Base-by-base conservation (phyloP, 495 filamentous ascomycete species). In the Collariella sp. region DNA sequence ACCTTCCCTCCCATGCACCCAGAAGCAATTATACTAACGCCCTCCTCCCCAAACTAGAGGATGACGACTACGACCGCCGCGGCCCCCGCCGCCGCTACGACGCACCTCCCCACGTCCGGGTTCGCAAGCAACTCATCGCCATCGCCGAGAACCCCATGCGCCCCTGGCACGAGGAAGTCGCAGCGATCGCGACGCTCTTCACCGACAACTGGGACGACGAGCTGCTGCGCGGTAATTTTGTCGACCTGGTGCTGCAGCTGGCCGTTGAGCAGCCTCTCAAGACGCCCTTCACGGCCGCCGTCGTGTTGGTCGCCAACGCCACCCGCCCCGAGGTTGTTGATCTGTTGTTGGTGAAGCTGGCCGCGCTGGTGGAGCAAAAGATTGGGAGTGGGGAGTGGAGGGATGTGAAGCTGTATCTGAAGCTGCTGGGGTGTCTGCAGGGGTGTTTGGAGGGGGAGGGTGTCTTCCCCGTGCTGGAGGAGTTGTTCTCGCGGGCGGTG, bases 241-340 rank as follows among this genome's bases (percentile, higher is more conserved):
- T 86, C 49, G 81, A 85, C 51, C 75, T 91, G 26, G 69, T 83
- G 19, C 69, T 91, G 44, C 86, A 89, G 65, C 76, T 97, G 52
- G 75, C 84, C 39, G 62, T 90, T 19, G 93, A 99, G 70, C 93
- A 99, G 70, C 91, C 94, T 0, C 84, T 99, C 70, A 96, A 96
- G 72, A 91, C 89, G 48, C 94, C 93, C 2, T 96, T 96, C 66
- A 76, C 93, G 48, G 90, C 89, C 24, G 86, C 85, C 22, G 82
- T 90, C 3, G 76, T 90, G 24, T 75, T 96, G 45, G 79, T 87
- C 41, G 75, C 81, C 53, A 93, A 96, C 70, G 75, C 77, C 33
- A 70, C 84, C 54, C 88, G 87, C 42, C 77, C 83, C 19, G 86
- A 91, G 56, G 72, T 93, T 34, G 77, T 83, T 24, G 72, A 77